Evolutionary conservation across 2,329 filamentous ascomycete species (phyloP).

Genomic region (Paecilomyces sp.): DNA sequence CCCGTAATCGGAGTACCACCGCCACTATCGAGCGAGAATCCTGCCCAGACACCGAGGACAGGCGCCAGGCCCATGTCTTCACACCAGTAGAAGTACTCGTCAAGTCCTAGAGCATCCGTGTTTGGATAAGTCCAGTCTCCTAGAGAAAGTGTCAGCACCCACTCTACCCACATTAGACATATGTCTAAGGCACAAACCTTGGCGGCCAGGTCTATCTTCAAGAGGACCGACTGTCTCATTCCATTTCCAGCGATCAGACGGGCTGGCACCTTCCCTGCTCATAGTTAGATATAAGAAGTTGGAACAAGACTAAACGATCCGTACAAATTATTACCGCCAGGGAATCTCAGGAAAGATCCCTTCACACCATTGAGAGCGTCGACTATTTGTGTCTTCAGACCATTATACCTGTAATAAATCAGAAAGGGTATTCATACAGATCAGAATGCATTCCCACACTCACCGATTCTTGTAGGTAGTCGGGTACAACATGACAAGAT

Average conservation of each 20-base stretch:
- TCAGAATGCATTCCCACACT: not conserved
- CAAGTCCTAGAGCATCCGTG: constrained; percentile 51
- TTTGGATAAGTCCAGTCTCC: constrained; percentile 54
- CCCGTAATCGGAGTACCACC: constrained; percentile 42
- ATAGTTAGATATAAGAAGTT: constrained; percentile 1
- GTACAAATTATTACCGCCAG: constrained; percentile 57
- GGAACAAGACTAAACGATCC: constrained; percentile 4
- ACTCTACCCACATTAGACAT: not conserved
- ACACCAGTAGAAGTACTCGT: constrained; percentile 57
- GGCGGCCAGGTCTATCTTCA: constrained; percentile 45
- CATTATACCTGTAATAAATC: constrained; percentile 38
- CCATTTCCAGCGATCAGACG: constrained; percentile 31
- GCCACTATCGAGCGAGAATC: constrained; percentile 49
- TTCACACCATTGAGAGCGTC: constrained; percentile 47
- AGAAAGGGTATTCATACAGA: not conserved
- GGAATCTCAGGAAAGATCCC: constrained; percentile 56
- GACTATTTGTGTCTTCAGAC: constrained; percentile 50
- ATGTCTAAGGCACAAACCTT: constrained; percentile 17
- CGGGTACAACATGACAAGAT: constrained; percentile 17
- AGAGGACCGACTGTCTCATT: constrained; percentile 37
- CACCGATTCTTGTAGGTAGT: not conserved
- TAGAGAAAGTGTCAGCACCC: not conserved
- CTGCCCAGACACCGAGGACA: constrained; percentile 53
- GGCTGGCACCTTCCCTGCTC: constrained; percentile 17
- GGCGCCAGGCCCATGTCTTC: constrained; percentile 53